Base-by-base conservation (phyloP, 331 rosid genomes). In the Malus hybrid region DNA sequence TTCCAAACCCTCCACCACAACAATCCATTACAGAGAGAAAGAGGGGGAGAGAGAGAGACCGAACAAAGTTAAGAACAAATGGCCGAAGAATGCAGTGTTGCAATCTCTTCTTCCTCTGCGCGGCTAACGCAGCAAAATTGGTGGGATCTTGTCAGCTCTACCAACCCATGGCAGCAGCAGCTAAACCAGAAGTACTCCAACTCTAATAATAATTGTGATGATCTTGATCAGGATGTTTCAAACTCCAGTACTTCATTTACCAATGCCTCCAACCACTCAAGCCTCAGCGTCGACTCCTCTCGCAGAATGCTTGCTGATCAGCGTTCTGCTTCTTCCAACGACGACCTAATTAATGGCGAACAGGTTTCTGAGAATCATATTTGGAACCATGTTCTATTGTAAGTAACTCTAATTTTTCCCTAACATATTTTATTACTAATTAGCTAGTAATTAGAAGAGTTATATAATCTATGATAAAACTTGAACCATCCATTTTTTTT, bases 351-450 rank as follows among this genome's bases (percentile, higher is more conserved):
- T 42, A 81, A 30, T 0, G 72, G 68, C 18, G 84, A 87, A 32
- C 96, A 90, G 52, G 84, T 89, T 77, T 81, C 94, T 1, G 97
- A 93, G 71, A 84, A 80, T 73, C 93, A 87, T 6, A 84, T 90
- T 61, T 94, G 98, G 98, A 90, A 69, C 73, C 96, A 94, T 68
- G 86, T 90, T 75, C 78, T 94, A 19, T 72, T 87, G 98, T 94
- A 86, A 87, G 95, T 84, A 56, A 8, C 46, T 7, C 6, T 19
- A 12, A 11, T 62, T 62, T 26, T 10, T 22, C 6, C 13, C 4
- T 3, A 1, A 19, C 10, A 19, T 19, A 7, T 19, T 42, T 42
- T 42, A 42, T 42, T 42, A 42, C 5, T 42, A 42, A 42, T 42
- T 42, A 55, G 60, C 60, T 19, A 55, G 60, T 19, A 55, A 55